Base-by-base conservation (phyloP, 2,329 filamentous ascomycete genomes). In the Bipolaris bicolor region DNA sequence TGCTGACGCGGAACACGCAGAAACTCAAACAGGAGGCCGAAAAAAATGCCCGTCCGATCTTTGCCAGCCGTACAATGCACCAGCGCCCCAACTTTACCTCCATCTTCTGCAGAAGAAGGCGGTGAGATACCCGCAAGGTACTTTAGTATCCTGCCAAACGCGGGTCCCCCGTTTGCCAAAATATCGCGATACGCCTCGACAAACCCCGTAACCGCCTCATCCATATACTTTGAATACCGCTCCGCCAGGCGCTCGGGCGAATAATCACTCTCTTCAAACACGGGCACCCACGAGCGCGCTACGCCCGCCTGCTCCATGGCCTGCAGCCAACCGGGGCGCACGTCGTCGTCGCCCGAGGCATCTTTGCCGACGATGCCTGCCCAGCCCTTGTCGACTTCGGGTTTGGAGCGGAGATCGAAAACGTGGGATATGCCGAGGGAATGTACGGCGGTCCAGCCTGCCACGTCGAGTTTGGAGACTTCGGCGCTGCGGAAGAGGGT, bases 11-110 rank as follows among this genome's bases (percentile, higher is more conserved):
- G 74, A 0, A 90, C 86, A 3, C 87, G 86, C 7, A 86, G 86
- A 26, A 91, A 79, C 24, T 83, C 77, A 37, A 91, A 79, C 7
- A 92, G 71, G 39, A 93, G 66, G 3, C 88, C 90, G 47, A 86
- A 84, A 43, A 91, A 77, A 4, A 92, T 82, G 2, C 90, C 90
- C 0, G 90, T 92, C 41, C 90, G 82, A 72, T 93, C 90, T 75
- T 93, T 93, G 11, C 90, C 90, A 0, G 88, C 89, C 0, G 89
- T 90, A 74, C 90, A 92, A 69, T 93, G 89, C 7, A 92, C 78
- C 6, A 91, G 78, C 9, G 89, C 75, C 7, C 87, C 85, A 1
- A 77, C 61, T 10, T 13, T 11, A 2, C 3, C 29, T 0, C 1
- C 29, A 5, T 13, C 10, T 10, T 31, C 29, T 11, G 4, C 29